Conservation (phyloP, 306 rosid species). For the Prunus mira region DNA sequence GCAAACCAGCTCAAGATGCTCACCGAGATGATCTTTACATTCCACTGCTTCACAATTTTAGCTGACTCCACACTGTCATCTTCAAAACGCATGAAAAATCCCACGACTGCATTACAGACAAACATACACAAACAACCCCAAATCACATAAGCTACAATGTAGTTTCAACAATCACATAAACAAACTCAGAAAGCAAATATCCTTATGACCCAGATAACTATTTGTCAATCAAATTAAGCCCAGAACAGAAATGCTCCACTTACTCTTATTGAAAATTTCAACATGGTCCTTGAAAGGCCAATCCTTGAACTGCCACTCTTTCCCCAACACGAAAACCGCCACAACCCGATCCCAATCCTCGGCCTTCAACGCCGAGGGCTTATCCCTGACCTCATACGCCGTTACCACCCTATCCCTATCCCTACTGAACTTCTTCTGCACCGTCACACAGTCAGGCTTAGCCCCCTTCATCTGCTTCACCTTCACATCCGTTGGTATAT, state of each 20-base stretch:
- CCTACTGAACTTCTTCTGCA: constrained; percentile 98
- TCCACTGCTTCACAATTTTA: constrained; percentile 96
- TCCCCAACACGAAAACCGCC: constrained; percentile 91
- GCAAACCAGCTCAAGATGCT: constrained; percentile 21
- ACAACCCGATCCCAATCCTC: constrained; percentile 99
- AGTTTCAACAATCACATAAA: background rate
- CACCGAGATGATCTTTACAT: constrained; percentile 94
- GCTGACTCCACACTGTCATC: constrained; percentile 92
- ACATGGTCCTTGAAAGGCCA: constrained; percentile 70
- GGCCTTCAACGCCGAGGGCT: constrained; percentile 73
- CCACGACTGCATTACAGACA: constrained; percentile 43
- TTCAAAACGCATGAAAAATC: constrained; percentile 61
- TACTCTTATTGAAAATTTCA: constrained; percentile 60
- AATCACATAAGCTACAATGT: background rate
- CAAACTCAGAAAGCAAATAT: background rate
- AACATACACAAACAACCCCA: background rate
- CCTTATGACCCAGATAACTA: background rate
- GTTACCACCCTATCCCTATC: constrained; percentile 82
- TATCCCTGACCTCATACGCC: constrained; percentile 97
- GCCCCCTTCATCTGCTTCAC: constrained; percentile 92
- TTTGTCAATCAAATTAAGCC: constrained; percentile 3
- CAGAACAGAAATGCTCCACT: constrained; percentile 25
- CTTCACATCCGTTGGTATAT: constrained; percentile 83
- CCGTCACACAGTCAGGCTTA: constrained; percentile 91
- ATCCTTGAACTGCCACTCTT: constrained; percentile 85